Base-by-base conservation (phyloP, 805 yeast species). In the Yarrowia keelungensis region DNA sequence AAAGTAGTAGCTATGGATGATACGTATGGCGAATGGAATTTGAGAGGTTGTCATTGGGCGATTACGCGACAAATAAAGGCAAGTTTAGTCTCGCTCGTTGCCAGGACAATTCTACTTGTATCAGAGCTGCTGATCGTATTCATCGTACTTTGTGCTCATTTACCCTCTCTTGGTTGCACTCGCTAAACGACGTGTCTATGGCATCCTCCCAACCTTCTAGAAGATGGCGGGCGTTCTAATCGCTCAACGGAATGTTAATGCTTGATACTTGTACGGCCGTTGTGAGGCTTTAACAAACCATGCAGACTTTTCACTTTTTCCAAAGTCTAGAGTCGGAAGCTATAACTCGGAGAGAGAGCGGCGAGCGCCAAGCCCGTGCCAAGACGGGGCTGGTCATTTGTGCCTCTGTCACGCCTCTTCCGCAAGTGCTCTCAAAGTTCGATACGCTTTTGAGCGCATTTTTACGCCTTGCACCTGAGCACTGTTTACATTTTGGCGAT, bases 201-300 rank as follows among this genome's bases (percentile, higher is more conserved):
- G 26, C 2, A 9, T 8, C 19, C 5, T 12, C 11, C 43, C n/a
- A n/a, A 53, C 59, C 45, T 53, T 53, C 59, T 38, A 53, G 59
- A 53, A 53, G 12, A 12, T n/a, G 41, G 54, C 35, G 19, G 41
- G 54, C 35, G 19, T 4, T 53, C 45, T 53, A 53, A 53, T 53
- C 45, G 59, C 59, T 53, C 59, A 53, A 38, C 58, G 22, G n/a
- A 49, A 36, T 35, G 9, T 19, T 16, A 12, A 38, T 8, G 36
- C n/a, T 19, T 7, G n/a, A 53, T 53, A n/a, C n/a, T n/a, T n/a
- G n/a, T n/a, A 39, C 45, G 59, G 45, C 59, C 59, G 59, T 53
- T 53, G 45, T 39, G 59, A 53, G 59, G 59, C 59, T 53, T 53
- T 53, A 19, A 19, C 59, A 53, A 53, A 38, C 59, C 59, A 39